Evolutionary conservation across 257 asterid species (phyloP).

Genomic region (Nicotiana sylvestris): DNA sequence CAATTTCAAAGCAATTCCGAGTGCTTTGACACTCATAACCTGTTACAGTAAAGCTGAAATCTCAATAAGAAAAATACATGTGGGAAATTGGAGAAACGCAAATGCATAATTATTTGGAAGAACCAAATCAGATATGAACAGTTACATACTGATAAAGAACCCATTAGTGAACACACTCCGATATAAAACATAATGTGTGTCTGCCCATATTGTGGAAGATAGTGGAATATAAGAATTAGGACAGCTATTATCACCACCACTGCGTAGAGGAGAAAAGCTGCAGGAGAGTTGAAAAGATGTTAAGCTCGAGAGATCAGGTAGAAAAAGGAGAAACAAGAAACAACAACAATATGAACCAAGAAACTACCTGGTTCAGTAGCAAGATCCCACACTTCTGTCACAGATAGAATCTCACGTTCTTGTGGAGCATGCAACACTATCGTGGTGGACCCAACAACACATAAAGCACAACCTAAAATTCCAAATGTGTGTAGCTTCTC

Average conservation of each 20-base stretch:
- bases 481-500: conserved; percentile 80
- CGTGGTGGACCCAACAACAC: conserved; percentile 90
- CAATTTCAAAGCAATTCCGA: conserved; percentile 84
- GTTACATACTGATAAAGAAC: conserved; percentile 69
- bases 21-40: conserved; percentile 96
- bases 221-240: conserved; percentile 34
- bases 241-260: conserved; percentile 22
- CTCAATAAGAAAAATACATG: neutral
- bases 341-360: neutral
- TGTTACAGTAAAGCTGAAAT: conserved; percentile 26
- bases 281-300: conserved; percentile 12
- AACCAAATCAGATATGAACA: neutral
- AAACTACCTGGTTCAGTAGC: conserved; percentile 81
- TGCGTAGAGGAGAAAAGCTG: conserved; percentile 42
- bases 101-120: neutral
- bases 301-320: conserved; percentile 1
- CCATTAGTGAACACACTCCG: conserved; percentile 41
- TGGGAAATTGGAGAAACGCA: neutral
- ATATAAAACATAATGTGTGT: conserved; percentile 39
- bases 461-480: conserved; percentile 83
- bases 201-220: conserved; percentile 42
- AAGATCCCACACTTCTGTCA: conserved; percentile 80
- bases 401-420: conserved; percentile 86
- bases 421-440: conserved; percentile 90
- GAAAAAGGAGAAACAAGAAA: neutral